Evolutionary conservation across 257 asterid genomes (phyloP).

Genomic region (Solanum chiquidenum): DNA sequence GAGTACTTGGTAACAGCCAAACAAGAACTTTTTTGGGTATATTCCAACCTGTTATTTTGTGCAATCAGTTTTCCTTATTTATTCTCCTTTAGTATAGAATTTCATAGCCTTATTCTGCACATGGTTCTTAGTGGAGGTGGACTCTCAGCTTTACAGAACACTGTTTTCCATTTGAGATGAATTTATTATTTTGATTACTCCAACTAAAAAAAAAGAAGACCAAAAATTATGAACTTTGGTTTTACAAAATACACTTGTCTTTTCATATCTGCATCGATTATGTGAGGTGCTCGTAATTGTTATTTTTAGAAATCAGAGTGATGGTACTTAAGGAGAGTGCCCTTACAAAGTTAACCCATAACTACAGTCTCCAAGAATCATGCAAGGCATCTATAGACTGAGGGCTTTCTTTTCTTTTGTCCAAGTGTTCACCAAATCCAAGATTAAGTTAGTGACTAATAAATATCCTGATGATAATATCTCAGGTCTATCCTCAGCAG

Average conservation of each 20-base stretch:
- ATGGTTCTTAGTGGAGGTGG: neutral
- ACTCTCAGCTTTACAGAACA: neutral
- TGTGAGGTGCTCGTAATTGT: neutral
- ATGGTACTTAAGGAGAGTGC: neutral
- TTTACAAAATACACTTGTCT: neutral
- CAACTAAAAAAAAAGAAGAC: neutral
- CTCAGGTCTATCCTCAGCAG: slow-evolving; percentile 85
- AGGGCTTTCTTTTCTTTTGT: neutral
- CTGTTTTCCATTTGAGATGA: neutral
- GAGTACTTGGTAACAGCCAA: neutral
- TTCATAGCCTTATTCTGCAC: neutral
- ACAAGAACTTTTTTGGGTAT: neutral
- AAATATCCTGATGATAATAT: neutral
- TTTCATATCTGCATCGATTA: neutral
- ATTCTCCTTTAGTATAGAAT: neutral
- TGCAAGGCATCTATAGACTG: neutral
- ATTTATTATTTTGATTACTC: neutral
- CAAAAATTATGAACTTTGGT: neutral
- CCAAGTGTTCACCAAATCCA: neutral
- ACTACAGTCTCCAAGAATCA: neutral
- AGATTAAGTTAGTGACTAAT: neutral
- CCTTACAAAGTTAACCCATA: neutral
- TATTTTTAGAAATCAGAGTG: neutral
- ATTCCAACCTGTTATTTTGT: neutral
- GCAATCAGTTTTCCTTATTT: neutral